phyloP scores from a whole-genome alignment of 2,329 filamentous ascomycete genomes.

The Verticillium zaregamsianum region DNA sequence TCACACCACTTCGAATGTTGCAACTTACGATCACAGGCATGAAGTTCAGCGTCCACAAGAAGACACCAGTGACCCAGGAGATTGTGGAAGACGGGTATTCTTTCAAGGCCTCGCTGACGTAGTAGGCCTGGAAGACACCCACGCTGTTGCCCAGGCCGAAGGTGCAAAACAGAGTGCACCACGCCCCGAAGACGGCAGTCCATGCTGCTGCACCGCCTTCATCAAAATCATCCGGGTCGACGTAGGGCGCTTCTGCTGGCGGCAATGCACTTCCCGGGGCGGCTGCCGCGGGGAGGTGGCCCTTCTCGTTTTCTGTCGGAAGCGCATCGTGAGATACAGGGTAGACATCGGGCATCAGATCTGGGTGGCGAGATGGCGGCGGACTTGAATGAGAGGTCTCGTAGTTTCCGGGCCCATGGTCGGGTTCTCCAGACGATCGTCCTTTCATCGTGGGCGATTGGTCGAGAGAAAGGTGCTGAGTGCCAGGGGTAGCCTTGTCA shows the following conservation, averaged over 20 bases:
- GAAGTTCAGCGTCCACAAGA: slow-evolving; percentile 44
- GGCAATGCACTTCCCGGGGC: neutral
- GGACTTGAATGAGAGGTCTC: neutral
- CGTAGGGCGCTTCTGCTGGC: neutral
- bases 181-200: slow-evolving; percentile 48
- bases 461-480: neutral
- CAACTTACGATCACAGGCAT: slow-evolving; percentile 42
- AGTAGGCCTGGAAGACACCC: slow-evolving; percentile 58
- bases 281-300: neutral
- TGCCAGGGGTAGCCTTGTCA: neutral
- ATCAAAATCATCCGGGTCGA: slow-evolving; percentile 48
- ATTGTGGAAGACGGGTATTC: slow-evolving; percentile 46
- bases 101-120: slow-evolving; percentile 42
- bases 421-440: neutral
- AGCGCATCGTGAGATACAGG: neutral
- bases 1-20: neutral
- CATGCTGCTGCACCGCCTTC: slow-evolving; percentile 56
- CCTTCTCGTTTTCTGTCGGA: neutral
- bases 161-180: slow-evolving; percentile 37
- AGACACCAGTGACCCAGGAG: slow-evolving; percentile 56
- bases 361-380: neutral
- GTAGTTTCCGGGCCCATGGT: neutral
- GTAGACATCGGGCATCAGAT: neutral
- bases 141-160: slow-evolving; percentile 40
- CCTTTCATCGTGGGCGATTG: neutral